These are phyloP conservation scores for Aurifilum marmelostoma DNA, from an alignment of 2,329 filamentous ascomycete genomes.

Conservation along the genomic window DNA sequence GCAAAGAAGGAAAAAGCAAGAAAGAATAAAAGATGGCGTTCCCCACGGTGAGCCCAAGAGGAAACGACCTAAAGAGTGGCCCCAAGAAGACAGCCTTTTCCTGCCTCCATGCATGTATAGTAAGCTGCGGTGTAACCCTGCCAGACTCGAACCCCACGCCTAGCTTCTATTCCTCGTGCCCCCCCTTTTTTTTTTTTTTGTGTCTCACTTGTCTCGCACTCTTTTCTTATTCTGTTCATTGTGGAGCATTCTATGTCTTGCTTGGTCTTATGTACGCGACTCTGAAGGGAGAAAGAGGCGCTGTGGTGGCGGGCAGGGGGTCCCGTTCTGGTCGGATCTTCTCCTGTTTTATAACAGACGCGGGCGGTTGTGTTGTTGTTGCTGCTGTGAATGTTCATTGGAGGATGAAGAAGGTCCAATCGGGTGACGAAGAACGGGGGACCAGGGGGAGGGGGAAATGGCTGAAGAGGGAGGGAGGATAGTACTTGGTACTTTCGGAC, in stretches of 20 bases:
- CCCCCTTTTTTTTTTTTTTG: too few species aligned
- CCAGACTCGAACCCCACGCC: not conserved
- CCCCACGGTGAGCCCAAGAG: not conserved
- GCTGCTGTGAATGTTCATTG: not conserved
- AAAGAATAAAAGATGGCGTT: not conserved
- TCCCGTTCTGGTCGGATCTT: not conserved
- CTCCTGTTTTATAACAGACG: not conserved
- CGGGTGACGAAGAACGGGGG: not conserved
- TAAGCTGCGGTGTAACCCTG: slow-evolving; percentile 6
- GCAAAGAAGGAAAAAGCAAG: not conserved
- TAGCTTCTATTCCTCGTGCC: not conserved
- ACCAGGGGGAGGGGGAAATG: not conserved
- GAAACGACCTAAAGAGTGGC: not conserved
- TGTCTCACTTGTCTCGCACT: not conserved
- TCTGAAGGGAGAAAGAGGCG: too few species aligned
- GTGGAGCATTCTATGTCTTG: not conserved
- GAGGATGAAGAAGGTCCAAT: not conserved
- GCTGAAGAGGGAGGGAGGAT: not conserved
- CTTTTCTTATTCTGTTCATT: not conserved
- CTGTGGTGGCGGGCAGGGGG: not conserved
- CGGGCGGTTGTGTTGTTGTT: not conserved
- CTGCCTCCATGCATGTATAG: not conserved
- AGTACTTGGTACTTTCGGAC: not conserved
- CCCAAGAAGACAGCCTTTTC: not conserved
- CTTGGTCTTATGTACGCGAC: not conserved